Percentiles rank a stretch among this genome's conserved stretches.
Conservation (phyloP, 176 grass and related monocot genomes). For the Oryza meridionalis region DNA sequence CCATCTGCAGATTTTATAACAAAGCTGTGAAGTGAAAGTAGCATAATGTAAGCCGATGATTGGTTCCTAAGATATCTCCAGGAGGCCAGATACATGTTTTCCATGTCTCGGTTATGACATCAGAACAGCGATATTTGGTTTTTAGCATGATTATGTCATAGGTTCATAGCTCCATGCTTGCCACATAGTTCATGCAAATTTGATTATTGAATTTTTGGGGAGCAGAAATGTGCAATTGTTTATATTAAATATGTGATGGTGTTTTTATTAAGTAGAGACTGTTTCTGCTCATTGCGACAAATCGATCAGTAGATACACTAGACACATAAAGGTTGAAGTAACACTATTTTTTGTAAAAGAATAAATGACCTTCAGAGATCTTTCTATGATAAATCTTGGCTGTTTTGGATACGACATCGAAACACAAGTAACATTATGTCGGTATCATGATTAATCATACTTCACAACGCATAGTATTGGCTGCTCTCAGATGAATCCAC, state of each 20-base stretch:
- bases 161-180: not conserved
- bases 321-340: no score
- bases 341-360: no score
- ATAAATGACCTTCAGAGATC: no score
- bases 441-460: no score
- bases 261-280: not conserved
- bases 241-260: not conserved
- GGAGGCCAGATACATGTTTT: no score
- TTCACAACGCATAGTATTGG: no score
- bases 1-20: not conserved
- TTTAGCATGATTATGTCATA: not conserved
- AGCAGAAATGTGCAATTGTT: not conserved
- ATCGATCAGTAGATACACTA: no score
- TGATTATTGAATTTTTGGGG: not conserved
- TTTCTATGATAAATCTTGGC: no score
- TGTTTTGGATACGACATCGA: no score
- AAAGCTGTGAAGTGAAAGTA: not conserved
- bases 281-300: not conserved
- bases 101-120: not conserved
- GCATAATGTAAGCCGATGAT: not conserved
- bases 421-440: no score
- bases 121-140: no score
- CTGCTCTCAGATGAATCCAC: no score
- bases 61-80: not conserved
- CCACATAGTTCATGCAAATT: constrained; percentile 7